These are phyloP conservation scores for Trichoderma breve DNA, from an alignment of 2,329 filamentous ascomycete species.

Conservation along the genomic window DNA sequence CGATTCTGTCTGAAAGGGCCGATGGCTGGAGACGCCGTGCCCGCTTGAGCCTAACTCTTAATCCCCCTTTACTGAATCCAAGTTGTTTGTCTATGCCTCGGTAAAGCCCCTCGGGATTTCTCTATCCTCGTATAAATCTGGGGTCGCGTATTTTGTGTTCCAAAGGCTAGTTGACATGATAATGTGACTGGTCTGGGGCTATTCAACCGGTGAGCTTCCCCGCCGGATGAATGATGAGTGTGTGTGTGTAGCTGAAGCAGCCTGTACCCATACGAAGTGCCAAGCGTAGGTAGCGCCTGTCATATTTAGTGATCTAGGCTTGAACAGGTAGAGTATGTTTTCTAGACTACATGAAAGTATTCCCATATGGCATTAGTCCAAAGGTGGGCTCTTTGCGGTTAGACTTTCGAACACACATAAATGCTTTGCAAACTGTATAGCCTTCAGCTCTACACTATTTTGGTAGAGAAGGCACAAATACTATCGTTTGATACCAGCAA, in stretches of 20 bases:
- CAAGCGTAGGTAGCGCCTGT: not conserved
- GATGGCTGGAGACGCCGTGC: not conserved
- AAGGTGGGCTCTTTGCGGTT: not conserved
- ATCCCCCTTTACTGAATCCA: not conserved
- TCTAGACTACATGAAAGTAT: not conserved
- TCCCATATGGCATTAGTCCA: not conserved
- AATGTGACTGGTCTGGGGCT: not conserved
- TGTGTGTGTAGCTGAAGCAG: not conserved
- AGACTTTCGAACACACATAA: not conserved
- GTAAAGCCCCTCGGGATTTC: not conserved
- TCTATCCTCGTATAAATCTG: not conserved
- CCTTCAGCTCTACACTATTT: not conserved
- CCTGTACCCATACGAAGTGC: not conserved
- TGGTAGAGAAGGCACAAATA: not conserved
- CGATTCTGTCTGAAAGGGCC: not conserved
- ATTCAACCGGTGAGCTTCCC: constrained; percentile 3
- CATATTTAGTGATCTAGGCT: not conserved
- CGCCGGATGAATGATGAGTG: not conserved
- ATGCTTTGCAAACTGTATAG: not conserved
- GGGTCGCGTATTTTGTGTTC: not conserved
- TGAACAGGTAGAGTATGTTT: not conserved
- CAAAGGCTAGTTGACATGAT: not conserved
- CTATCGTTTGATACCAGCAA: too few species aligned
- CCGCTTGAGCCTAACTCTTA: not conserved
- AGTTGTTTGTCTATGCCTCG: not conserved